phyloP scores from a whole-genome alignment of 73 alveolate genomes.

The Tetrahymena borealis region DNA sequence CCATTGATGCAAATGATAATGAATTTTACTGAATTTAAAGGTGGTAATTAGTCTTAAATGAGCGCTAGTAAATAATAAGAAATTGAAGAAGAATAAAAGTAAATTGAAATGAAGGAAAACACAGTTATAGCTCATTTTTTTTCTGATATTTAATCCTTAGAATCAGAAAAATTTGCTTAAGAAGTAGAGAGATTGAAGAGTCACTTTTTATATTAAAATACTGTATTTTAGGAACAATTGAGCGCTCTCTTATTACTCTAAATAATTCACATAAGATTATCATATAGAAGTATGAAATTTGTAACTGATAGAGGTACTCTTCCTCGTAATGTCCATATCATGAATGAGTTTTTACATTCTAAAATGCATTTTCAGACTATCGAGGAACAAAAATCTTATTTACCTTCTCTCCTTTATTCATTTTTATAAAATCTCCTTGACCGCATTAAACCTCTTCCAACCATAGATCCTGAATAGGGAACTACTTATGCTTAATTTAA shows the following conservation, averaged over 20 bases:
- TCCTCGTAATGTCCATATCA: not conserved
- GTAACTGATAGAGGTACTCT: not conserved
- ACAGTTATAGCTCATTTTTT: not conserved
- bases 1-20: not conserved
- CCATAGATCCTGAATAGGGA: not conserved
- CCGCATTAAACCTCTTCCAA: not conserved
- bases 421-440: not conserved
- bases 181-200: not conserved
- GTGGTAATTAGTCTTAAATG: not conserved
- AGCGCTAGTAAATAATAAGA: not conserved
- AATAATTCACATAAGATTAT: not conserved
- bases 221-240: not conserved
- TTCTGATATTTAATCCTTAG: not conserved
- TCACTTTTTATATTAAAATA: not conserved
- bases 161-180: not conserved
- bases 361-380: not conserved
- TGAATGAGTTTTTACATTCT: not conserved
- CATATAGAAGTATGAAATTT: not conserved
- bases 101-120: not conserved
- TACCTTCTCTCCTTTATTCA: not conserved
- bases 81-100: not conserved
- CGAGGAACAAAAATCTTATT: not conserved
- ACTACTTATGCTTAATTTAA: not conserved
- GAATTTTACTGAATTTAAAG: not conserved
- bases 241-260: not conserved